Conservation (phyloP, 306 rosid species). For the Biancaea sappan region DNA sequence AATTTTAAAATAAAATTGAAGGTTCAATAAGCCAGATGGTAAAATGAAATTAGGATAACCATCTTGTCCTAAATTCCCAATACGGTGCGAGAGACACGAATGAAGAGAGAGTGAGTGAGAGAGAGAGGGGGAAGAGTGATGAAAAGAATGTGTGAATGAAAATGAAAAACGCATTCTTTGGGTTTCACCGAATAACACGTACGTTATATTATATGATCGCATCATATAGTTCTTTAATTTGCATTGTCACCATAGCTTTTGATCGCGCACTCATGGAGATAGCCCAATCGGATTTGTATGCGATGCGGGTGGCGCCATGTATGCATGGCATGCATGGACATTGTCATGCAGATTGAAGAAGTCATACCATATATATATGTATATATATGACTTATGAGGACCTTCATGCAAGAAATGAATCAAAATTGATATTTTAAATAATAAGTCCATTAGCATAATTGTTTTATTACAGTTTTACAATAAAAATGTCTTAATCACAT, state of each 20-base stretch:
- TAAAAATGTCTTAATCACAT: too few relatives aligned
- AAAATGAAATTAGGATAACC: neutral
- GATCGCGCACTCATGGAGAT: neutral
- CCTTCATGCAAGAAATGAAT: too few relatives aligned
- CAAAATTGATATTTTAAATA: too few relatives aligned
- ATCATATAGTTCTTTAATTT: neutral
- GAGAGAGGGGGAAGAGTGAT: neutral
- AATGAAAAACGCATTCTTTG: neutral
- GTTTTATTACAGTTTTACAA: too few relatives aligned
- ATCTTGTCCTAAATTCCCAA: neutral
- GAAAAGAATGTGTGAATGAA: neutral
- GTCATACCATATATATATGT: too few relatives aligned
- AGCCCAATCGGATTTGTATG: neutral
- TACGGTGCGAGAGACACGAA: neutral
- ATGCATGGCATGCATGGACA: neutral
- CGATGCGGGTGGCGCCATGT: neutral
- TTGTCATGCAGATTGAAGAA: too few relatives aligned
- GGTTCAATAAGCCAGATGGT: neutral
- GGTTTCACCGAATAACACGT: neutral
- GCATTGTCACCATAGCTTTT: neutral
- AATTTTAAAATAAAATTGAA: neutral
- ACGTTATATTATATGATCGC: neutral
- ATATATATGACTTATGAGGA: neutral
- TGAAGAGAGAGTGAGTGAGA: neutral
- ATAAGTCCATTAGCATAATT: too few relatives aligned